phyloP scores from a whole-genome alignment of 2,329 filamentous ascomycete genomes.

The Ceratocystis ficicola region DNA sequence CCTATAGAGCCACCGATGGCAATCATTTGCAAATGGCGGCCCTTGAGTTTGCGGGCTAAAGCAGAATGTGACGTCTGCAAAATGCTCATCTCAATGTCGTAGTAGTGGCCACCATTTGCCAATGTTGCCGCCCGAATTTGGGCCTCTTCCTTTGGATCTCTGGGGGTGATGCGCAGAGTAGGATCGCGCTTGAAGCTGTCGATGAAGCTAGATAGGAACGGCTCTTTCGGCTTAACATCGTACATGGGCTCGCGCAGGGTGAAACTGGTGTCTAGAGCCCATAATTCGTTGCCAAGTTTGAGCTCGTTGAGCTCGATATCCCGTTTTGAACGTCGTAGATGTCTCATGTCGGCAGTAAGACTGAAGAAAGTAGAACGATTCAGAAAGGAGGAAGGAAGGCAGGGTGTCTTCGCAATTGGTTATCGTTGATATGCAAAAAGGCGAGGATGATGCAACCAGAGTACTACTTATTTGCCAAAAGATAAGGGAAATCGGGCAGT shows the following conservation, averaged over 20 bases:
- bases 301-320: conserved; percentile 47
- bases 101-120: conserved; percentile 38
- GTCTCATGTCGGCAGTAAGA: conserved; percentile 26
- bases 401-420: not conserved
- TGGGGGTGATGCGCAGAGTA: conserved; percentile 36
- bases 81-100: conserved; percentile 46
- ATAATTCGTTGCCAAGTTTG: conserved; percentile 27
- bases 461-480: not conserved
- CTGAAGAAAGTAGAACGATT: not conserved
- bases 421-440: not conserved
- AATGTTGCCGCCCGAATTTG: conserved; percentile 29
- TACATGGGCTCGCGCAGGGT: conserved; percentile 21
- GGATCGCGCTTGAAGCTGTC: conserved; percentile 55
- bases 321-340: conserved; percentile 24
- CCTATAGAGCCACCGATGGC: conserved; percentile 88
- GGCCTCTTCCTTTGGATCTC: conserved; percentile 27
- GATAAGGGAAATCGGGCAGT: not conserved
- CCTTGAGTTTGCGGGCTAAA: conserved; percentile 65
- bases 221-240: conserved; percentile 21
- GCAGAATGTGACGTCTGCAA: conserved; percentile 65
- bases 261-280: conserved; percentile 20
- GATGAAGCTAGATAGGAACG: conserved; percentile 27
- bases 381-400: not conserved
- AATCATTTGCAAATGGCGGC: conserved; percentile 90
- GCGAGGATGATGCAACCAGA: not conserved